Percentiles rank a stretch among this genome's conserved stretches.
Evolutionary conservation across 352 stramenopile genomes (phyloP).

Genomic region (Phytophthora hibernalis): DNA sequence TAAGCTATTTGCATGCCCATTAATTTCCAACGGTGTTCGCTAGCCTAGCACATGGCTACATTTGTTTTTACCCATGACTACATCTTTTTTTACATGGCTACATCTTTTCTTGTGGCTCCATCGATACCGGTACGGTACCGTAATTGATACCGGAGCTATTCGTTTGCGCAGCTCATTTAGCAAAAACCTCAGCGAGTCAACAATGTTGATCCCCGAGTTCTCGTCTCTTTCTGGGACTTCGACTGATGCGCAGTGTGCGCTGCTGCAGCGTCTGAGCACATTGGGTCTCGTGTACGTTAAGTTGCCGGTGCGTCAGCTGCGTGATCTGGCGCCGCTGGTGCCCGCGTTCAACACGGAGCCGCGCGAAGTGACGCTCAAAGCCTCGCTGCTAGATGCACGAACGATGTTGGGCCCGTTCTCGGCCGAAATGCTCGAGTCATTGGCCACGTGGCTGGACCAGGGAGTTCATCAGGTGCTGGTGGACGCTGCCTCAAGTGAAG

Average conservation of each 20-base stretch:
- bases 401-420: conserved; percentile 71
- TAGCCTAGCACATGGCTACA: too few species aligned
- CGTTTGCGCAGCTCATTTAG: too few species aligned
- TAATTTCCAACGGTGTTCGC: too few species aligned
- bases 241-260: conserved; percentile 26
- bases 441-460: conserved; percentile 75
- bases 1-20: too few species aligned
- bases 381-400: conserved; percentile 51
- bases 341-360: conserved; percentile 36
- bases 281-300: conserved; percentile 51
- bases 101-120: too few species aligned
- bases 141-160: too few species aligned
- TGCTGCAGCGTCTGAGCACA: conserved; percentile 55
- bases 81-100: too few species aligned
- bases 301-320: conserved; percentile 41
- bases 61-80: too few species aligned
- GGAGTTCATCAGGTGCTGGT: conserved; percentile 66
- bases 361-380: conserved; percentile 45
- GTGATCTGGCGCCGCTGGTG: conserved; percentile 34
- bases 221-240: conserved; percentile 10
- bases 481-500: conserved; percentile 47
- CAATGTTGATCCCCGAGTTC: conserved; percentile 47
- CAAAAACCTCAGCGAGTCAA: too few species aligned
- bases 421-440: conserved; percentile 56
- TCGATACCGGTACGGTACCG: too few species aligned